Conservation (phyloP, 805 yeast species). For the Kuraishia floccosa region DNA sequence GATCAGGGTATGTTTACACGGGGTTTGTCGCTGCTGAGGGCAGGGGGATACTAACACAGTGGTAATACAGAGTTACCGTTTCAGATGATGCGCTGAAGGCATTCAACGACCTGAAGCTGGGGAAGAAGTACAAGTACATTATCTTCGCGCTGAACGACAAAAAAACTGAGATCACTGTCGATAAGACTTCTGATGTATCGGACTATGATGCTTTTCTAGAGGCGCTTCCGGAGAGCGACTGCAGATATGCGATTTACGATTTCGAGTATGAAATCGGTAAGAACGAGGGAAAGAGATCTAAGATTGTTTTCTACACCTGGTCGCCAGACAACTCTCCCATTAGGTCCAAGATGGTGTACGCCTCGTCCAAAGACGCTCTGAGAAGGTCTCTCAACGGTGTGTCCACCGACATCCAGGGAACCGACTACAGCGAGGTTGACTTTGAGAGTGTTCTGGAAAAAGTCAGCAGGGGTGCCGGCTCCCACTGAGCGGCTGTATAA, state of each 20-base stretch:
- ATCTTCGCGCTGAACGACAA: conserved; percentile 72
- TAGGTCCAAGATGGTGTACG: conserved; percentile 95
- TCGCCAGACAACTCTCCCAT: conserved; percentile 96
- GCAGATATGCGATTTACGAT: conserved; percentile 94
- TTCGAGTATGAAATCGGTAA: conserved; percentile 86
- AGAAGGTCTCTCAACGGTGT: conserved; percentile 97
- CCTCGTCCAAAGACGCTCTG: conserved; percentile 95
- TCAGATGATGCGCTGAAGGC: conserved; percentile 84
- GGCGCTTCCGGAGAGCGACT: conserved; percentile 89
- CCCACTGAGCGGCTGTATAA: conserved; percentile 33
- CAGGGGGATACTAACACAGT: conserved; percentile 1
- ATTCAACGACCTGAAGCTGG: conserved; percentile 92
- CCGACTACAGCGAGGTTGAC: conserved; percentile 95
- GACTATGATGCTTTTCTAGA: conserved; percentile 83
- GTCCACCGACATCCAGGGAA: conserved; percentile 92
- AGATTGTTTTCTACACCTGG: conserved; percentile 77
- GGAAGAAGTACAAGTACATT: conserved; percentile 78
- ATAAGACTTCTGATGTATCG: conserved; percentile 60
- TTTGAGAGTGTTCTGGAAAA: conserved; percentile 86
- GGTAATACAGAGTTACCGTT: conserved; percentile 52
- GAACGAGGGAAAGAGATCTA: conserved; percentile 85
- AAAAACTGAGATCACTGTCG: conserved; percentile 86
- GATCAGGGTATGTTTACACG: conserved; percentile 3
- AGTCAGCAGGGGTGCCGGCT: conserved; percentile 75
- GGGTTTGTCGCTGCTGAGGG: background rate